Percentiles rank a stretch among this genome's conserved stretches.
These are phyloP conservation scores for Cicer pinnatifidum DNA, from an alignment of 306 rosid genomes.

Conservation along the genomic window DNA sequence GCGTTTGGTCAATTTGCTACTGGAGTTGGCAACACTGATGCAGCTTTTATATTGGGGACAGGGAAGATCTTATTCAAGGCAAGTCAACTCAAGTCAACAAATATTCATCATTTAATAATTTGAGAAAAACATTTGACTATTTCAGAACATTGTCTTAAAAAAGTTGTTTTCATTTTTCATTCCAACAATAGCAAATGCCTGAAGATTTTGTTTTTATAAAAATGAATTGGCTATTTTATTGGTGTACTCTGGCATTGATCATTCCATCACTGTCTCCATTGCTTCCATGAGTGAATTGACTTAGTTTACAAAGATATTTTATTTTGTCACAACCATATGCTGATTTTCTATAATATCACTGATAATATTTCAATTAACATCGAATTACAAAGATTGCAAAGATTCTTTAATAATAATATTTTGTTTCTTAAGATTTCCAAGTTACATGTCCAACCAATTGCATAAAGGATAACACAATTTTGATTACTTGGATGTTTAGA, in stretches of 20 bases:
- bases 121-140: background rate
- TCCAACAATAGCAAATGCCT: background rate
- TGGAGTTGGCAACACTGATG: conserved; percentile 86
- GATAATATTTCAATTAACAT: background rate
- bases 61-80: conserved; percentile 85
- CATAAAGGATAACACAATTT: background rate
- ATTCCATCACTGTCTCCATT: no score
- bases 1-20: conserved; percentile 94
- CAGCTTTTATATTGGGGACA: conserved; percentile 79
- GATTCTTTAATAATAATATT: no score
- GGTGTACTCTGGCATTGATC: no score
- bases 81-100: conserved; percentile 12
- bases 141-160: background rate
- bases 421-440: background rate
- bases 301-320: background rate
- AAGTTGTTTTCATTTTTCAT: background rate
- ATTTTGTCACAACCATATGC: background rate
- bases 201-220: no score
- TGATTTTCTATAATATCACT: background rate
- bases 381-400: background rate
- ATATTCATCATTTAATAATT: background rate
- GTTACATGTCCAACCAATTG: background rate
- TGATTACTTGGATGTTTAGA: background rate
- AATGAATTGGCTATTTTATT: no score
- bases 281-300: background rate